Evolutionary conservation across 1,139 yeast genomes (phyloP), one percentile per base, ranked within the genome.

Genomic region (Sporopachydermia cereana): DNA sequence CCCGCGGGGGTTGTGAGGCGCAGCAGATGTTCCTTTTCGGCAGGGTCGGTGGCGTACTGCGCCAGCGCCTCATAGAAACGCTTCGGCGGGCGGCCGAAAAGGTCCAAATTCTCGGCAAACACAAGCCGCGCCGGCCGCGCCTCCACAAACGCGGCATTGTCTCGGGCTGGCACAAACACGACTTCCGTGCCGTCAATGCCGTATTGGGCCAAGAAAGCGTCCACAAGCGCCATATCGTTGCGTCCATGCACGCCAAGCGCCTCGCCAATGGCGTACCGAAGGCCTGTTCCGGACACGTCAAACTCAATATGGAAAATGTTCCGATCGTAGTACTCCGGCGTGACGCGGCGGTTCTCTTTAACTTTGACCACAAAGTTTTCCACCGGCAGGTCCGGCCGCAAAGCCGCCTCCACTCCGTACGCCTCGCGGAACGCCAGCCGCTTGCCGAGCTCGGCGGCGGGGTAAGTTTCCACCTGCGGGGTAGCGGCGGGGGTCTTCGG

Each of bases 291-390:
- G 44, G 89, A 67, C 56, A 80, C 75, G 61, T 91, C 98, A 55
- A 91, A 85, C 66, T 91, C 97, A 56, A 91, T 83, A 62, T 91
- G 96, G 88, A 91, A 91, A 59, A 91, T 89, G 64, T 91, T 84
- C 69, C 98, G 84, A 50, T 85, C 85, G 63, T 91, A 91, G 57
- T 84, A 91, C 41, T 59, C 60, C 9, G 97, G 97, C n/a, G 97
- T 91, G 52, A 91, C 83, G 59, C 97, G 78, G 66, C 79, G 81
- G 69, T 88, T 89, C 59, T 84, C 94, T 63, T 86, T 84, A 44
- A 91, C 97, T 64, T 82, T 85, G 48, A 88, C 94, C 46, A 88
- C 75, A 58, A 79, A 88, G 67, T 84, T 89, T 63, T 82, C 72
- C 46, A 84, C 84, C 22, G 96, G 88, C 52, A 86, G 71, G 56